A percentile compares a stretch with the other conserved stretches of the same genome.
Conservation (phyloP, 495 filamentous ascomycete genomes). For the Annulohypoxylon nitens region DNA sequence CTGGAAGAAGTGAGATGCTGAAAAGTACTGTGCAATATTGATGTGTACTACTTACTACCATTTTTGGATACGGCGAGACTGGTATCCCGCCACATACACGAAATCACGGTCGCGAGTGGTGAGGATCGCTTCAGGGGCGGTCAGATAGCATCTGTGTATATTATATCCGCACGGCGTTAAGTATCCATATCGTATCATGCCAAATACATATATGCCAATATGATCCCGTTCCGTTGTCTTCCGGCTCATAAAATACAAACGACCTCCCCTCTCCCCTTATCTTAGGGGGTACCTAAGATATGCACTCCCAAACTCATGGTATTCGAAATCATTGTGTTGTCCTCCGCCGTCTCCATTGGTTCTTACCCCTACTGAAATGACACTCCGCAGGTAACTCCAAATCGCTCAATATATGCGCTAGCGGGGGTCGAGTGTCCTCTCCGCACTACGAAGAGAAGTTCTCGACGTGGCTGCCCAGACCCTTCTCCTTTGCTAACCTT, state of each 20-base stretch:
- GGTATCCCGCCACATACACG: background rate
- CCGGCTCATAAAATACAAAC: background rate
- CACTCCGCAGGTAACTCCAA: background rate
- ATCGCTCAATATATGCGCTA: constrained; percentile 24
- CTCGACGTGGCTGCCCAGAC: constrained; percentile 78
- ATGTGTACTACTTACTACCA: constrained; percentile 13
- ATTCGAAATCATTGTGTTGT: constrained; percentile 16
- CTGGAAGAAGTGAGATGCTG: background rate
- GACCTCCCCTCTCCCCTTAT: background rate
- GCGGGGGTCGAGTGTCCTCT: background rate
- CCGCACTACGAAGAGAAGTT: constrained; percentile 66
- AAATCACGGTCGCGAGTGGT: background rate
- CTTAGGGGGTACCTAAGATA: background rate
- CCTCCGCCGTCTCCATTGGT: background rate
- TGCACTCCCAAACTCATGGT: background rate
- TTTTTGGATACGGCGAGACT: background rate
- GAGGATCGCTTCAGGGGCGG: background rate
- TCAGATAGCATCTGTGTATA: constrained; percentile 31
- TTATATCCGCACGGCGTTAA: constrained; percentile 25
- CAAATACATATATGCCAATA: constrained; percentile 5
- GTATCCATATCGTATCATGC: constrained; percentile 9
- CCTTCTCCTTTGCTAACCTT: constrained; percentile 76
- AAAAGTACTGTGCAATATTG: constrained; percentile 5
- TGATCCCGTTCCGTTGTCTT: background rate
- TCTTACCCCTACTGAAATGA: background rate